These are phyloP conservation scores for Calophaca sinica DNA, from an alignment of 306 rosid genomes.

Conservation along the genomic window DNA sequence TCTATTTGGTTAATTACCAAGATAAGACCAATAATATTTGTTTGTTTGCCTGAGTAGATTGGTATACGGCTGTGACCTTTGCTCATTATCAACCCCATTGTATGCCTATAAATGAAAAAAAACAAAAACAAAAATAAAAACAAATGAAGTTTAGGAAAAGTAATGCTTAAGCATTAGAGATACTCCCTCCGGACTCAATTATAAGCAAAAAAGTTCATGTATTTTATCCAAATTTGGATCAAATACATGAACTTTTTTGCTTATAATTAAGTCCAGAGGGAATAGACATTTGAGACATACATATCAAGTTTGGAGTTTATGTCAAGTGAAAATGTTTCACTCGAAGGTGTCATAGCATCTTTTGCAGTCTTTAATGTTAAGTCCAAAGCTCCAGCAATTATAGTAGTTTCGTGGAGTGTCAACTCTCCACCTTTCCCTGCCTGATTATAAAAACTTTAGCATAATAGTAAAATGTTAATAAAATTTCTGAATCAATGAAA, in stretches of 20 bases:
- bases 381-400: constrained; percentile 79
- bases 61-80: constrained; percentile 80
- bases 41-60: constrained; percentile 56
- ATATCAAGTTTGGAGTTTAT: constrained; percentile 72
- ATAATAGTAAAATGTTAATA: not conserved
- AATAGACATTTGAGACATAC: constrained; percentile 46
- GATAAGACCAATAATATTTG: constrained; percentile 73
- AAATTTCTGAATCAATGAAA: constrained; percentile 19
- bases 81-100: constrained; percentile 68
- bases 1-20: constrained; percentile 53
- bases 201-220: no score
- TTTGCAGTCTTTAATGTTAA: constrained; percentile 66
- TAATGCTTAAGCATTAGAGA: not conserved
- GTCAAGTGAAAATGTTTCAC: constrained; percentile 68
- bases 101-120: constrained; percentile 51
- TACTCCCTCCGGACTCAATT: no score
- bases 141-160: constrained; percentile 13
- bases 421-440: constrained; percentile 58
- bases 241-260: no score
- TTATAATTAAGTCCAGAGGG: no score
- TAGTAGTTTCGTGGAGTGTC: constrained; percentile 63
- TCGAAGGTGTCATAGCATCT: constrained; percentile 83
- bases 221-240: no score
- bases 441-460: constrained; percentile 38
- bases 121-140: constrained; percentile 10